Evolutionary conservation across 371 early-diverging fungal species (phyloP).

Genomic region (Mucor circinelloides): DNA sequence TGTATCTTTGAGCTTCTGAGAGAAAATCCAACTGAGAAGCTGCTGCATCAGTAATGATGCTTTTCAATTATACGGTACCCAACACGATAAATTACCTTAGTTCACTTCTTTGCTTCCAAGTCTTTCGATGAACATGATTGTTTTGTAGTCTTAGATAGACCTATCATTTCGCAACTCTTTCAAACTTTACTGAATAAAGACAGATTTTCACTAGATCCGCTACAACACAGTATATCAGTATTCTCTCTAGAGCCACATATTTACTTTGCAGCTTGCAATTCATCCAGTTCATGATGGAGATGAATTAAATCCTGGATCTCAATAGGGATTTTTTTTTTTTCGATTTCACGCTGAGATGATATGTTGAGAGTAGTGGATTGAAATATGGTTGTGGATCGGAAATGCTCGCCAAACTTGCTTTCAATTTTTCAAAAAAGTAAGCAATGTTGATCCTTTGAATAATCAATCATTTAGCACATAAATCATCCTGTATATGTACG

Average conservation of each 20-base stretch:
- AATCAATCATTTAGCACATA: background rate
- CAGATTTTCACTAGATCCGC: too few relatives aligned
- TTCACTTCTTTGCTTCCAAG: too few relatives aligned
- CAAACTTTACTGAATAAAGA: too few relatives aligned
- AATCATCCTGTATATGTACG: conserved; percentile 1
- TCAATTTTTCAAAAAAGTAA: background rate
- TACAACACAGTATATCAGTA: background rate
- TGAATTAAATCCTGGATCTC: background rate
- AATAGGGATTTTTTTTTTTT: background rate
- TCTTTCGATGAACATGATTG: too few relatives aligned
- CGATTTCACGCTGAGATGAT: background rate
- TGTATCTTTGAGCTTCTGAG: background rate
- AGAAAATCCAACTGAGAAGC: background rate
- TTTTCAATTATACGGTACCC: too few relatives aligned
- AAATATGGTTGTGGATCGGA: background rate
- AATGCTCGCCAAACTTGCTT: background rate
- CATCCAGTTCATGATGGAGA: background rate
- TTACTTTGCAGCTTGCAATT: background rate
- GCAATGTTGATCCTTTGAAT: background rate
- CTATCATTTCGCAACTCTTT: too few relatives aligned
- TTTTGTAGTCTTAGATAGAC: background rate
- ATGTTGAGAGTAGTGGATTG: background rate
- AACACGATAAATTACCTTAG: too few relatives aligned
- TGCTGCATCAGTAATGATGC: background rate
- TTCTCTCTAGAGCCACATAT: background rate